A percentile compares a stretch with the other conserved stretches of the same genome.
Conservation (phyloP, 371 early-diverging fungal genomes). For the Pancytospora philotis region DNA sequence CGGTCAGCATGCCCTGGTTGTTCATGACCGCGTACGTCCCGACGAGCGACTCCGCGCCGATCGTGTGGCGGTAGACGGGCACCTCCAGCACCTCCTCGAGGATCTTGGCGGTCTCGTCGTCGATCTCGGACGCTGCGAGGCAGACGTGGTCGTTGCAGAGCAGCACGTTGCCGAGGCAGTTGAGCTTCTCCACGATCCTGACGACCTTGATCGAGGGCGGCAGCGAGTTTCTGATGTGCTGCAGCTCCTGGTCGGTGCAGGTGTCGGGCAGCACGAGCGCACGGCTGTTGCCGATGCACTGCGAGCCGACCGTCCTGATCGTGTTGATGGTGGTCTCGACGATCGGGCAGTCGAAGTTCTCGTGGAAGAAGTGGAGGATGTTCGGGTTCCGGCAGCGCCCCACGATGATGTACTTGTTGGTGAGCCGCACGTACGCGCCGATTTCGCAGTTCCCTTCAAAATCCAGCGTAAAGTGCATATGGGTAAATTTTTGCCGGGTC, state of each 20-base stretch:
- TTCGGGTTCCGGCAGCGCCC: slow-evolving; percentile 79
- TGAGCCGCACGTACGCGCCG: slow-evolving; percentile 88
- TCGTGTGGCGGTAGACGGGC: slow-evolving; percentile 93
- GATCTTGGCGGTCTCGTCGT: slow-evolving; percentile 81
- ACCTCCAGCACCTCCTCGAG: slow-evolving; percentile 91
- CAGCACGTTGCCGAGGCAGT: slow-evolving; percentile 95
- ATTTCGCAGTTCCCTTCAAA: slow-evolving; percentile 98
- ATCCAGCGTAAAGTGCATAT: slow-evolving; percentile 56
- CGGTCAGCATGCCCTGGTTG: slow-evolving; percentile 93
- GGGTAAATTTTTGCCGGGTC: slow-evolving; percentile 9
- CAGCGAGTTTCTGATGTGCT: slow-evolving; percentile 87
- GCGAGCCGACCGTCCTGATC: slow-evolving; percentile 85
- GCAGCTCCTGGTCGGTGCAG: slow-evolving; percentile 96
- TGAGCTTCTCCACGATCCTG: slow-evolving; percentile 89
- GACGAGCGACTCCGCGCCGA: slow-evolving; percentile 91
- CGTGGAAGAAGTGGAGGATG: slow-evolving; percentile 60
- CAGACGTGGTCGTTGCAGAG: slow-evolving; percentile 98
- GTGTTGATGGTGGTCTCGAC: slow-evolving; percentile 94
- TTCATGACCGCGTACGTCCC: slow-evolving; percentile 89
- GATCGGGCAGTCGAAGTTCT: slow-evolving; percentile 90
- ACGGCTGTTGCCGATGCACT: slow-evolving; percentile 83
- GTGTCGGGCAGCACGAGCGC: slow-evolving; percentile 88
- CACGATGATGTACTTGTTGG: slow-evolving; percentile 94
- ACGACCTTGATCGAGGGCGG: slow-evolving; percentile 86
- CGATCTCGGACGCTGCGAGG: slow-evolving; percentile 90